These are phyloP conservation scores for Pseudocercospora macadamiae DNA, from an alignment of 2,329 filamentous ascomycete genomes.

Conservation along the genomic window DNA sequence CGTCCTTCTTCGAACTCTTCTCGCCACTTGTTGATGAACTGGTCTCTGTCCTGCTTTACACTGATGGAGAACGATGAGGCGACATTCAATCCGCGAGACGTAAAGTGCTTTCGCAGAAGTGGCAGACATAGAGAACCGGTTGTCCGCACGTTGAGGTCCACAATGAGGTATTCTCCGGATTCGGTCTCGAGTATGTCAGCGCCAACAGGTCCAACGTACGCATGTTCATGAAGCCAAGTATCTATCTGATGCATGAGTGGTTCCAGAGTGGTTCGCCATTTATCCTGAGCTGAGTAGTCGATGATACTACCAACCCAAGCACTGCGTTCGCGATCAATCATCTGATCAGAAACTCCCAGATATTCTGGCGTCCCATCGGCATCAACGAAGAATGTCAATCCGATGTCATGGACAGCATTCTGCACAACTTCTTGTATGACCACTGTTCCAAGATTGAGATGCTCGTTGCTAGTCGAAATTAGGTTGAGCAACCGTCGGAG, in stretches of 20 bases:
- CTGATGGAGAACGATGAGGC: conserved; percentile 13
- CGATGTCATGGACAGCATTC: conserved; percentile 8
- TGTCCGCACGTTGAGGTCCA: conserved; percentile 13
- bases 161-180: conserved; percentile 2
- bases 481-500: conserved; percentile 9
- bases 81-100: conserved; percentile 8
- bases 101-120: conserved; percentile 14
- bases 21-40: conserved; percentile 2
- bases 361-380: conserved; percentile 5
- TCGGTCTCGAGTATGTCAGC: conserved; percentile 13
- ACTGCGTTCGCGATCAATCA: conserved; percentile 11
- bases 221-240: conserved; percentile 10
- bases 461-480: conserved; percentile 9
- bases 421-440: conserved; percentile 10
- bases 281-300: neutral
- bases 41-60: conserved; percentile 8
- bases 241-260: conserved; percentile 5
- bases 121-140: conserved; percentile 13
- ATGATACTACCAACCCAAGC: conserved; percentile 15
- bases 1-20: conserved; percentile 1
- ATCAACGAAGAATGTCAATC: conserved; percentile 10
- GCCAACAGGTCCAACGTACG: conserved; percentile 10
- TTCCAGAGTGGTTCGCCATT: neutral
- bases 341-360: conserved; percentile 12
- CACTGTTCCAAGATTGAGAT: conserved; percentile 12